These are phyloP conservation scores for Cenchrus purpureus DNA, from an alignment of 176 grass and related monocot species.

Conservation along the genomic window DNA sequence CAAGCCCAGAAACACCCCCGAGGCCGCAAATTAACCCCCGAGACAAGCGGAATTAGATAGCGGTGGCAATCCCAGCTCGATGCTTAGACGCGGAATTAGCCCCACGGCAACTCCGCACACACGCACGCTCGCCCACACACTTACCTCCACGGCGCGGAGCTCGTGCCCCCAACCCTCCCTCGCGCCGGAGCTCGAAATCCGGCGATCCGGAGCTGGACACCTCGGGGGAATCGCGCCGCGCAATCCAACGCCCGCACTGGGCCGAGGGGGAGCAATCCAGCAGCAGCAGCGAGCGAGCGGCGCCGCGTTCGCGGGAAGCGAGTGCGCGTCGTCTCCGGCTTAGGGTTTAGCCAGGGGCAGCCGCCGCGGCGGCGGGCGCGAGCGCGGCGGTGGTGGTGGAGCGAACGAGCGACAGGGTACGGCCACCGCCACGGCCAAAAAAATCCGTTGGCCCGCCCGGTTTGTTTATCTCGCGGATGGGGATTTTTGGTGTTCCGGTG, in stretches of 20 bases:
- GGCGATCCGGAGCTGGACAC: constrained; percentile 18
- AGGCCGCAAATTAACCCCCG: not conserved
- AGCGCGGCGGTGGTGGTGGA: too few relatives aligned
- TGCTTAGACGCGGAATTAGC: not conserved
- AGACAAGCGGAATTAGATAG: constrained; percentile 29
- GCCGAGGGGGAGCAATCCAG: not conserved
- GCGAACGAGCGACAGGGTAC: too few relatives aligned
- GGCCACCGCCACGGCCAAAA: not conserved
- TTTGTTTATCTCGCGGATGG: constrained; percentile 28
- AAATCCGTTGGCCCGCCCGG: not conserved
- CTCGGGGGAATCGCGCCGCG: constrained; percentile 17
- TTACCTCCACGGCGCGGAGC: not conserved
- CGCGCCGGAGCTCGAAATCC: constrained; percentile 33
- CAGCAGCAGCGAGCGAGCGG: not conserved
- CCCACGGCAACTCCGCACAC: not conserved
- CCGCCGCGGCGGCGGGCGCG: not conserved
- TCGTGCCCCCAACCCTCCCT: too few relatives aligned
- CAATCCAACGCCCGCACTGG: too few relatives aligned
- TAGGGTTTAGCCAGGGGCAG: not conserved
- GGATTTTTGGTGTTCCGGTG: not conserved
- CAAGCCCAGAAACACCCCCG: not conserved
- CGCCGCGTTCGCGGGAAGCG: not conserved
- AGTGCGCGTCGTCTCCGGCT: not conserved
- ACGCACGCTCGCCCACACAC: not conserved
- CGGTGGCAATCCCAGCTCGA: not conserved